Base-by-base conservation (phyloP, 495 filamentous ascomycete genomes). In the Aspergillus incahuasiensis region DNA sequence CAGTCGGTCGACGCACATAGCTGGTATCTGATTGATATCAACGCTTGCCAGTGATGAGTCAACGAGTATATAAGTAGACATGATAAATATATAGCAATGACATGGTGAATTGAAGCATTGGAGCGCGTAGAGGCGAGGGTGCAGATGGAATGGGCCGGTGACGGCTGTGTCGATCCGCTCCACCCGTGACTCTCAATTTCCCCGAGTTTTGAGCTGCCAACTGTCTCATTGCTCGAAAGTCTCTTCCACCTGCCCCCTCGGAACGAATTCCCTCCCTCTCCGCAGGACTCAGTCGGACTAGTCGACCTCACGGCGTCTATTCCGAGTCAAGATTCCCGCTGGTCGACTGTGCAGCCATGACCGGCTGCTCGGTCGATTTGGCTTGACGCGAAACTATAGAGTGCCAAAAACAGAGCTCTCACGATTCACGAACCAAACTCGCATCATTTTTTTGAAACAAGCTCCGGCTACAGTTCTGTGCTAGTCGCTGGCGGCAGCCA, bases 11-110 rank as follows among this genome's bases (percentile, higher is more conserved):
- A 16, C 48, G 72, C 73, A 16, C 78, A 81, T 66, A 21, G 43
- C 32, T 74, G 63, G 65, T 80, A 81, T 66, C 78, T 80, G 47
- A 59, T 64, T 25, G 40, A 35, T 8, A 66, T 70, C 46, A 41
- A 48, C 13, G 48, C 48, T 11, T 70, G 67, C 55, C 12, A 52
- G 22, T 59, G 46, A 43, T 20, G 25, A 6, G n/a, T 3, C 2
- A 41, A 2, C 30, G 43, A 3, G n/a, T 19, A 44, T 44, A 22
- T 18, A 54, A 11, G 2, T 46, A 7, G 7, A 25, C 5, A 30
- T 38, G 47, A 22, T 49, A n/a, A 38, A 39, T 48, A 34, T n/a
- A 15, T 25, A 9, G 21, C 12, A 22, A 28, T 46, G 22, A n/a
- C 13, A 25, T 21, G 22, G 18, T 40, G n/a, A 18, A 18, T 40